phyloP scores from a whole-genome alignment of 805 yeast genomes.

The Komagataella kurtzmanii region DNA sequence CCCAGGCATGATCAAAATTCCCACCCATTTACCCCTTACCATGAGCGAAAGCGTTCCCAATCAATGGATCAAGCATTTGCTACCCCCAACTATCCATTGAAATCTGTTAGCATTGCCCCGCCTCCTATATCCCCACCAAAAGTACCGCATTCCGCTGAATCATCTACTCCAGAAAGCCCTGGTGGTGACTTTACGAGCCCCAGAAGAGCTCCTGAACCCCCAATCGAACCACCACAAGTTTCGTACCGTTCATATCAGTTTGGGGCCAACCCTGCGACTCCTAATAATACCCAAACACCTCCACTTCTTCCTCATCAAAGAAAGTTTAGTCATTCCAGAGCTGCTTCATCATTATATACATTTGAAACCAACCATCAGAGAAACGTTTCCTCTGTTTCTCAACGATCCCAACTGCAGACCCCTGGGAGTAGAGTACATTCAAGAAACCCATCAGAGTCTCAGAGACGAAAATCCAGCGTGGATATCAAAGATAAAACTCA shows the following conservation, averaged over 20 bases:
- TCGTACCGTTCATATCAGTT: conserved; percentile 9
- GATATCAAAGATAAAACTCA: conserved; percentile 24
- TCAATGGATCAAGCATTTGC: conserved; percentile 28
- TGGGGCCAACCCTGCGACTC: conserved; percentile 7
- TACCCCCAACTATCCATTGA: background rate
- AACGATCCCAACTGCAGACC: background rate
- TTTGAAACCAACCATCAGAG: conserved; percentile 7
- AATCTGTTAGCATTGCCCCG: background rate
- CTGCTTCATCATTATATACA: conserved; percentile 17
- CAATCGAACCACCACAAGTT: conserved; percentile 19
- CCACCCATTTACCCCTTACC: conserved; percentile 11
- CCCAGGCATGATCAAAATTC: conserved; percentile 4
- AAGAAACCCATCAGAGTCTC: conserved; percentile 26
- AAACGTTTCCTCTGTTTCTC: conserved; percentile 9
- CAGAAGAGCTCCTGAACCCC: conserved; percentile 65
- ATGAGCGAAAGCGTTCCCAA: conserved; percentile 35
- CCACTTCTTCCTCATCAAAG: conserved; percentile 15
- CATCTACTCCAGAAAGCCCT: conserved; percentile 6
- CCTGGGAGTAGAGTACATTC: background rate
- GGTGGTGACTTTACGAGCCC: conserved; percentile 40
- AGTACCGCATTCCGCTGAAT: conserved; percentile 10
- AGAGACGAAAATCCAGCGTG: conserved; percentile 4
- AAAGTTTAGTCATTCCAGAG: conserved; percentile 19
- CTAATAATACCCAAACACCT: background rate
- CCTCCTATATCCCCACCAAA: conserved; percentile 2